Evolutionary conservation across 1,139 yeast genomes (phyloP).

Genomic region (Zygosaccharomyces sapae): DNA sequence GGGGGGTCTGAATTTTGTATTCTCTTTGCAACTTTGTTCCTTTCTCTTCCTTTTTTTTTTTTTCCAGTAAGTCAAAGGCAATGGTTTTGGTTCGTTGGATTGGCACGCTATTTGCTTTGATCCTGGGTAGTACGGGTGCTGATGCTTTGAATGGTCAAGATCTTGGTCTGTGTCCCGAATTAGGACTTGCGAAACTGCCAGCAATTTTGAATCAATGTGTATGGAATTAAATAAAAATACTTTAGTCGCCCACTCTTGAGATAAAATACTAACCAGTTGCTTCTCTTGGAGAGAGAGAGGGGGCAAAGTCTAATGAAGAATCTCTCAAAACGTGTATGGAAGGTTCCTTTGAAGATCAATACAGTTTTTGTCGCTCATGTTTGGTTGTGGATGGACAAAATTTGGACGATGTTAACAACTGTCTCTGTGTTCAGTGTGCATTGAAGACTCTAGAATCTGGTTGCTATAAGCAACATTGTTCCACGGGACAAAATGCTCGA

Average conservation of each 20-base stretch:
- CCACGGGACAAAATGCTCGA: neutral
- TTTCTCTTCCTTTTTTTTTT: neutral
- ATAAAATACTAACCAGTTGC: too few species aligned
- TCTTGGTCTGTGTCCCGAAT: slow-evolving; percentile 12
- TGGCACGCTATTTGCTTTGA: neutral
- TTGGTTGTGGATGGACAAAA: slow-evolving; percentile 14
- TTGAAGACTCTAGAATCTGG: slow-evolving; percentile 13
- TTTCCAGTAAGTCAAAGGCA: neutral
- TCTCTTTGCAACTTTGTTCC: neutral
- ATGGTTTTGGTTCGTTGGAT: slow-evolving; percentile 4
- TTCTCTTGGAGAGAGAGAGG: too few species aligned
- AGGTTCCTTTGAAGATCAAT: slow-evolving; percentile 13
- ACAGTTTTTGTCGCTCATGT: slow-evolving; percentile 19
- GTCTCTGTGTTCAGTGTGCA: slow-evolving; percentile 24
- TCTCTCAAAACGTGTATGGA: slow-evolving; percentile 16
- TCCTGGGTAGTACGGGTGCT: neutral
- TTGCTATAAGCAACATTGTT: slow-evolving; percentile 17
- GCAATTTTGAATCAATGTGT: slow-evolving; percentile 9
- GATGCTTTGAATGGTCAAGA: slow-evolving; percentile 2
- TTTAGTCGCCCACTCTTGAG: neutral
- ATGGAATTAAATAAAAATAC: slow-evolving; percentile 16
- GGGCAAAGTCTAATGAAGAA: slow-evolving; percentile 2
- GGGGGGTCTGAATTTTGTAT: neutral
- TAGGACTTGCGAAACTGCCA: slow-evolving; percentile 1
- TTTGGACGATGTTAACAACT: slow-evolving; percentile 18